Conservation (phyloP, 1,139 yeast genomes). For the Pichia sp. region DNA sequence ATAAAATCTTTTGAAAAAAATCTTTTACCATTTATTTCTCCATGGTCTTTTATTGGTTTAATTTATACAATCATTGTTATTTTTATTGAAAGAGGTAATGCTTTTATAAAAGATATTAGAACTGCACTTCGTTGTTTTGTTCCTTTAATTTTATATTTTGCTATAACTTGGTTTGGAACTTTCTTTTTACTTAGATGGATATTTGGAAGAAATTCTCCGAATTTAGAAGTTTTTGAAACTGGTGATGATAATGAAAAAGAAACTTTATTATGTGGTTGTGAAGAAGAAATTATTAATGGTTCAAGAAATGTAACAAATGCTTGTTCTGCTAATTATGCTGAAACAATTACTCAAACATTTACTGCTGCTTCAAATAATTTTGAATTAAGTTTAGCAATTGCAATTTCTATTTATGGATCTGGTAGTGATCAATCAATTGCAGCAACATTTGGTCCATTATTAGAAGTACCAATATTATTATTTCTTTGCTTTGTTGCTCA, state of each 20-base stretch:
- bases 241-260: constrained; percentile 11
- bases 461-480: constrained; percentile 50
- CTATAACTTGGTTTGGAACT: constrained; percentile 43
- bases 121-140: constrained; percentile 46
- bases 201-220: constrained; percentile 15
- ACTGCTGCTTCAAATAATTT: constrained; percentile 55
- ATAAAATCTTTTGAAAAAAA: constrained; percentile 30
- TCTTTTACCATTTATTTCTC: constrained; percentile 38
- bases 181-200: constrained; percentile 36
- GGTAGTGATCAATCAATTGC: constrained; percentile 52
- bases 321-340: constrained; percentile 39
- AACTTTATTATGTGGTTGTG: constrained; percentile 36
- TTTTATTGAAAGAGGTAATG: constrained; percentile 47
- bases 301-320: constrained; percentile 19
- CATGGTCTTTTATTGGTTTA: constrained; percentile 48
- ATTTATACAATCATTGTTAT: constrained; percentile 48
- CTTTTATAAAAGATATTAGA: constrained; percentile 44
- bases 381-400: constrained; percentile 50
- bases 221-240: constrained; percentile 1
- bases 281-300: constrained; percentile 22
- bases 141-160: constrained; percentile 45
- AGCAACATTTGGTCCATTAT: constrained; percentile 54
- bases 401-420: constrained; percentile 47
- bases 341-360: constrained; percentile 46
- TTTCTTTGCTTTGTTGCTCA: constrained; percentile 38